Evolutionary conservation across 2,329 filamentous ascomycete genomes (phyloP).

Genomic region (Cordyceps javanica): DNA sequence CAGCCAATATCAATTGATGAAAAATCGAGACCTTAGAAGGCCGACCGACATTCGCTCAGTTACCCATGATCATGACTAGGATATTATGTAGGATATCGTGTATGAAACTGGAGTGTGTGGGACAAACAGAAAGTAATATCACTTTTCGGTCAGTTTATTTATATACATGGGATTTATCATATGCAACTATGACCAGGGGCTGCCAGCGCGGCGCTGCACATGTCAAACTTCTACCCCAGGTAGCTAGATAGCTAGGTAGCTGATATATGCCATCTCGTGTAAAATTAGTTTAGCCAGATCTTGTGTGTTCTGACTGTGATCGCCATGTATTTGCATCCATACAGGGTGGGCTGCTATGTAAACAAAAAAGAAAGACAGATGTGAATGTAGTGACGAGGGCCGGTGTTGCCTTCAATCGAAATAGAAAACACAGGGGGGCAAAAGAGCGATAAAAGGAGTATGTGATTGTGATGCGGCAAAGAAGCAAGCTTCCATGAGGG

Average conservation of each 20-base stretch:
- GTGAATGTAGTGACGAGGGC: neutral
- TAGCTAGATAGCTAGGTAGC: neutral
- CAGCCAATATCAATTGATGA: neutral
- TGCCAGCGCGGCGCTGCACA: neutral
- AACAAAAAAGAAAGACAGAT: neutral
- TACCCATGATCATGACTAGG: neutral
- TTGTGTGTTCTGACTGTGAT: neutral
- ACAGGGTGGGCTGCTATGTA: neutral
- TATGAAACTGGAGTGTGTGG: neutral
- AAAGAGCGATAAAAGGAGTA: constrained; percentile 12
- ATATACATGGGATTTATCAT: constrained; percentile 9
- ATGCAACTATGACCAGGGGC: constrained; percentile 5
- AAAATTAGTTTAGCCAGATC: neutral
- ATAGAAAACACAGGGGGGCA: neutral
- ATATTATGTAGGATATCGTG: neutral
- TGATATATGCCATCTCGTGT: neutral
- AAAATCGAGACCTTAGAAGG: constrained; percentile 1
- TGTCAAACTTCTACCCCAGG: neutral
- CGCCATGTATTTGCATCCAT: neutral
- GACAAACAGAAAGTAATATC: neutral
- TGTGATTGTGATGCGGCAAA: constrained; percentile 5
- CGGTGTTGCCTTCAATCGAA: neutral
- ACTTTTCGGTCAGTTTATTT: neutral
- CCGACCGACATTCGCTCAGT: too few relatives aligned
- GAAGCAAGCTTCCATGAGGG: constrained; percentile 5